Base-by-base conservation (phyloP, 1,139 yeast genomes). In the Blastobotrys buckinghamii region DNA sequence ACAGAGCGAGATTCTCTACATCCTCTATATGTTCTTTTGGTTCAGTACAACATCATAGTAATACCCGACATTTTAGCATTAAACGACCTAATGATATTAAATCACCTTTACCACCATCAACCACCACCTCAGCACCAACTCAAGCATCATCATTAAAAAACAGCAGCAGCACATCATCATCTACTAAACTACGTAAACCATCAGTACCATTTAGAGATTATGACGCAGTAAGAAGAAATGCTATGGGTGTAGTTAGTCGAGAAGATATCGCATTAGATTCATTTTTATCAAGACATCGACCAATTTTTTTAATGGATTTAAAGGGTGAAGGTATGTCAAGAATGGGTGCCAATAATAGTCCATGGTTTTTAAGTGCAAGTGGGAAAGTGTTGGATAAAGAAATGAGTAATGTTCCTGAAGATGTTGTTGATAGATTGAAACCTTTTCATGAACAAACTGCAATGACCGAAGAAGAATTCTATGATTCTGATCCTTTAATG, bases 201-300 rank as follows among this genome's bases (percentile, higher is more conserved):
- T 48, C 53, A 1, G 41, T 50, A 2, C 53, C 53, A n/a, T 50
- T 50, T 43, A 39, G 53, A 41, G 53, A 50, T 29, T 50, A 44
- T 24, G 48, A 50, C 10, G 47, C 50, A 6, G 53, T 50, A 13
- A 35, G 44, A 29, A 47, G 53, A 33, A 48, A 48, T 26, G 49
- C 53, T 6, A 42, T 48, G 42, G 48, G 49, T 13, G 44, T 29
- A 16, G 32, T 43, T 20, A 48, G 39, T 19, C 33, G 50, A 29
- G 48, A 47, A 39, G 56, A 32, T 22, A 53, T 63, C 32, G 65
- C 65, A 22, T 52, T 60, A 43, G 61, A 61, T 30, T 53, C 60
- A 42, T 60, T 63, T 45, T 56, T 62, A 42, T 59, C 64, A 34
- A 64, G 64, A 49, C 64, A 63, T 49, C 53, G 65, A 12, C 67